Conservation (phyloP, 148 eudicot genomes). For the Fallopia convolvulus region DNA sequence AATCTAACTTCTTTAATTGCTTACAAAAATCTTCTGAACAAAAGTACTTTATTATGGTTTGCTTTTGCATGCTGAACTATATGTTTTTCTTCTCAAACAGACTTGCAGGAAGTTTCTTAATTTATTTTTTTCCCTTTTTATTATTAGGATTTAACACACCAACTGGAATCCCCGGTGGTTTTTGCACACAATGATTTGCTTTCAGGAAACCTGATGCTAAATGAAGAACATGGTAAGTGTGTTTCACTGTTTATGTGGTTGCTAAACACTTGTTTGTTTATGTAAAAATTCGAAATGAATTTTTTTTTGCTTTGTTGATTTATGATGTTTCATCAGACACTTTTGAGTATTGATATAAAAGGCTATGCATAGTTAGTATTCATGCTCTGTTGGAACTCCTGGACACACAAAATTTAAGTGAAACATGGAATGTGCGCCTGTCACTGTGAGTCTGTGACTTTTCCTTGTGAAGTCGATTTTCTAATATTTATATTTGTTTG, state of each 20-base stretch:
- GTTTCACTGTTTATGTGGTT: background rate
- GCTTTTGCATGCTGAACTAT: background rate
- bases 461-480: background rate
- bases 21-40: background rate
- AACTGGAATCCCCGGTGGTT: conserved; percentile 74
- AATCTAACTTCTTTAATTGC: background rate
- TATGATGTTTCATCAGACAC: too few relatives aligned
- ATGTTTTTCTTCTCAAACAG: background rate
- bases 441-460: background rate
- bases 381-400: too few relatives aligned
- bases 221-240: conserved; percentile 66
- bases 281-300: background rate
- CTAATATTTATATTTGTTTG: too few relatives aligned
- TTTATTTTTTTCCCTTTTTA: conserved; percentile 24
- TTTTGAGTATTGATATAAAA: too few relatives aligned
- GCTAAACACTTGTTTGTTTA: background rate
- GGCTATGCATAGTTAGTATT: too few relatives aligned
- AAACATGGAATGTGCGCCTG: background rate
- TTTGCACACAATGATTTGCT: conserved; percentile 89
- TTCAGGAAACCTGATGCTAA: conserved; percentile 90
- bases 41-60: background rate
- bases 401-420: too few relatives aligned
- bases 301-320: too few relatives aligned
- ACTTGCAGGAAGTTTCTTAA: background rate
- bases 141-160: conserved; percentile 61